phyloP scores from a whole-genome alignment of 2,329 filamentous ascomycete species.

The Talaromyces sp. region DNA sequence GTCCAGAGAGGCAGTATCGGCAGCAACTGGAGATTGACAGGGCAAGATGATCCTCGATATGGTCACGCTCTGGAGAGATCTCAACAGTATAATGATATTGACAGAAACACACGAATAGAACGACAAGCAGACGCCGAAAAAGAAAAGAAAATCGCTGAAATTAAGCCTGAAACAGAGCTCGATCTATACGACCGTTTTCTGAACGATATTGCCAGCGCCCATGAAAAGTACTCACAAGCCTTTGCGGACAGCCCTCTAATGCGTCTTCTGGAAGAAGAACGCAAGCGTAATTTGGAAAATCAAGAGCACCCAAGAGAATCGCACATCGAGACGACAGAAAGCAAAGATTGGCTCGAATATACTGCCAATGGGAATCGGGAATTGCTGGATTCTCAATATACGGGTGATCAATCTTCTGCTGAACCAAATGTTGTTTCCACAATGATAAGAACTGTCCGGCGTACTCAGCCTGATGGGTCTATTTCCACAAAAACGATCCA shows the following conservation, averaged over 20 bases:
- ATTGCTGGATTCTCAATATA: constrained; percentile 12
- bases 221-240: constrained; percentile 24
- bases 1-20: constrained; percentile 39
- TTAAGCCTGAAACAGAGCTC: constrained; percentile 41
- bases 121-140: constrained; percentile 1
- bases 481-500: constrained; percentile 53
- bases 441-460: constrained; percentile 53
- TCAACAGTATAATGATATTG: constrained; percentile 1
- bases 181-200: constrained; percentile 51
- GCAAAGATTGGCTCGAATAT: constrained; percentile 22
- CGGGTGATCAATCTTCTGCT: constrained; percentile 16
- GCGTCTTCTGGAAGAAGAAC: constrained; percentile 29
- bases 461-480: constrained; percentile 52
- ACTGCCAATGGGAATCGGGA: constrained; percentile 9
- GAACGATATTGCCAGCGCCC: constrained; percentile 26
- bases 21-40: constrained; percentile 31
- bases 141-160: constrained; percentile 15
- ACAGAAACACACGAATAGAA: neutral
- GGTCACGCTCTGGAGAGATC: constrained; percentile 19
- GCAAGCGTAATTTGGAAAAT: constrained; percentile 20
- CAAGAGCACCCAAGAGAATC: constrained; percentile 13
- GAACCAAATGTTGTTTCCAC: constrained; percentile 47
- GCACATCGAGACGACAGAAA: constrained; percentile 14
- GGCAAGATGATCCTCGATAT: constrained; percentile 17
- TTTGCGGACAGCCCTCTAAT: constrained; percentile 31